Conservation (phyloP, 805 yeast species). For the Candida suzukii region DNA sequence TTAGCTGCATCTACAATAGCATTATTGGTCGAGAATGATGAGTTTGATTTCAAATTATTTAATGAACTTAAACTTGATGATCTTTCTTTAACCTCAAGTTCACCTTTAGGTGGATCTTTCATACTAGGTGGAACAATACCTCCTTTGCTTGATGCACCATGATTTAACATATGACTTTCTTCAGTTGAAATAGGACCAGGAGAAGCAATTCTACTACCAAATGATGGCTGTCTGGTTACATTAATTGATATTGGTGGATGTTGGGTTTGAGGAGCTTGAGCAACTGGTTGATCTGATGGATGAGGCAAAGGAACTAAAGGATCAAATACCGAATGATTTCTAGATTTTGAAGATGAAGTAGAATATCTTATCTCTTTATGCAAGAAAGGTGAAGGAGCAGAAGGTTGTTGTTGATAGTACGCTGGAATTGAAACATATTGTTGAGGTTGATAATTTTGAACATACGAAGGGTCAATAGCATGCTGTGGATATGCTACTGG, state of each 20-base stretch:
- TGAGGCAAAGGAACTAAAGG: conserved; percentile 21
- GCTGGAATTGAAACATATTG: conserved; percentile 27
- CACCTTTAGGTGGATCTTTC: neutral
- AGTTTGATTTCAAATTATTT: neutral
- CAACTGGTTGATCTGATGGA: neutral
- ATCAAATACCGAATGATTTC: conserved; percentile 34
- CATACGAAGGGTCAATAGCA: neutral
- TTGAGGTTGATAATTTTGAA: conserved; percentile 6
- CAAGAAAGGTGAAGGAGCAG: conserved; percentile 15
- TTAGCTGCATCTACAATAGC: no score
- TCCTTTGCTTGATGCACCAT: neutral
- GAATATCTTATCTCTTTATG: conserved; percentile 26
- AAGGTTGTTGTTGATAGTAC: conserved; percentile 18
- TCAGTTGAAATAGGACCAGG: neutral
- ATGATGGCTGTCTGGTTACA: neutral
- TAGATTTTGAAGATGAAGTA: conserved; percentile 21
- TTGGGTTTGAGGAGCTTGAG: neutral
- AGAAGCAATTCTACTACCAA: neutral
- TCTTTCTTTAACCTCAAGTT: neutral
- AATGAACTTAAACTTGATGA: neutral
- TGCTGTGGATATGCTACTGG: conserved; percentile 7
- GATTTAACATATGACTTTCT: neutral
- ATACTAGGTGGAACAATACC: no score
- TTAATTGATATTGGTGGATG: neutral
- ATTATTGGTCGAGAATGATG: no score